Evolutionary conservation across 2,329 filamentous ascomycete species (phyloP).

Genomic region (Elsinoe fawcettii): DNA sequence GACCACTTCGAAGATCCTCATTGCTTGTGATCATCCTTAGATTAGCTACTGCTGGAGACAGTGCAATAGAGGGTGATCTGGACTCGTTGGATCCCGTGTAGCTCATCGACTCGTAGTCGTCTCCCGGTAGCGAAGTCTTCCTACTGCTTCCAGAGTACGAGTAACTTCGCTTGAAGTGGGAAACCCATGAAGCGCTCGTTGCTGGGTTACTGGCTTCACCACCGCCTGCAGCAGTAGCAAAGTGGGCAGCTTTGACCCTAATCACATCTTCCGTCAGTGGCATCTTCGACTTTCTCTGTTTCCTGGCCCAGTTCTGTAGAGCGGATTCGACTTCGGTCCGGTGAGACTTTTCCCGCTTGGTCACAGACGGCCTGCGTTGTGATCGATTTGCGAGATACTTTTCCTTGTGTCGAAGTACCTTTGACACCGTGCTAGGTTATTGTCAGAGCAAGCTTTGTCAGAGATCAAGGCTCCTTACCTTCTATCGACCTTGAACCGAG

Average conservation of each 20-base stretch:
- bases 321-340: constrained; percentile 76
- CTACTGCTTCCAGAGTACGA: constrained; percentile 44
- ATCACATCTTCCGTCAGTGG: constrained; percentile 73
- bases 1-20: constrained; percentile 56
- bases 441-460: constrained; percentile 15
- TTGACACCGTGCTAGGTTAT: constrained; percentile 80
- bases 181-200: constrained; percentile 72
- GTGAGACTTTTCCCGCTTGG: constrained; percentile 8
- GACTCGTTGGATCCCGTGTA: constrained; percentile 45
- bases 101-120: constrained; percentile 60
- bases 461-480: constrained; percentile 55
- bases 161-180: constrained; percentile 89
- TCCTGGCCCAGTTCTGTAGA: constrained; percentile 77
- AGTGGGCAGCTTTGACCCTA: constrained; percentile 73
- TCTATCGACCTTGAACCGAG: constrained; percentile 90
- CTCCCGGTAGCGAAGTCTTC: constrained; percentile 50
- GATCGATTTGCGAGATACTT: constrained; percentile 81
- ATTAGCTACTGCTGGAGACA: constrained; percentile 63
- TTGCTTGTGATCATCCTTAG: constrained; percentile 55
- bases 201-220: constrained; percentile 50
- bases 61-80: constrained; percentile 34
- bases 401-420: constrained; percentile 88
- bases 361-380: constrained; percentile 67
- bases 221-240: constrained; percentile 63
- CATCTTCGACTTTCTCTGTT: constrained; percentile 67